phyloP scores from a whole-genome alignment of 2,329 filamentous ascomycete genomes.

The Emmonsiellopsis sp. region DNA sequence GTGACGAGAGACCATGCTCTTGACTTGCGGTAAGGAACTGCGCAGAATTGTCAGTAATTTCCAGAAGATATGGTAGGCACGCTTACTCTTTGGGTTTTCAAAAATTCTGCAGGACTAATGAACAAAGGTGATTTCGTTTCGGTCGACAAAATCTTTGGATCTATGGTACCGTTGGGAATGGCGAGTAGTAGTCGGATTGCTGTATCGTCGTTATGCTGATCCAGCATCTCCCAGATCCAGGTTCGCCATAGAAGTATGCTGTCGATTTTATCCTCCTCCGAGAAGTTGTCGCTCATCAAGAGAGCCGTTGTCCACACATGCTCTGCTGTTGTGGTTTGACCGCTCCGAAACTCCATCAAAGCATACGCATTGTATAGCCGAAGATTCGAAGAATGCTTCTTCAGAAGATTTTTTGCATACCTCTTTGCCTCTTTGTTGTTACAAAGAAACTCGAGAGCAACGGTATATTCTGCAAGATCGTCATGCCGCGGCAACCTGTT shows the following conservation, averaged over 20 bases:
- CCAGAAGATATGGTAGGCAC: constrained; percentile 2
- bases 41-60: constrained; percentile 41
- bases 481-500: constrained; percentile 34
- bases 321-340: constrained; percentile 48
- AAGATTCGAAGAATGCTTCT: constrained; percentile 53
- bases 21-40: constrained; percentile 46
- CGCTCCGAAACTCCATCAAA: constrained; percentile 55
- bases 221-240: constrained; percentile 61
- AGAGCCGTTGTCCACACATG: constrained; percentile 61
- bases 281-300: constrained; percentile 41
- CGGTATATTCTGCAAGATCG: constrained; percentile 55
- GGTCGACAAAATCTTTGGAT: constrained; percentile 20
- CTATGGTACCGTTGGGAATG: constrained; percentile 26
- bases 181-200: constrained; percentile 32
- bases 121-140: constrained; percentile 7
- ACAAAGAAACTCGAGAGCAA: constrained; percentile 56
- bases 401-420: constrained; percentile 64
- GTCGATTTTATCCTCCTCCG: constrained; percentile 25
- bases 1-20: constrained; percentile 47
- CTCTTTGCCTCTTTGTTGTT: constrained; percentile 53
- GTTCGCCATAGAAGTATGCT: constrained; percentile 45
- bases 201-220: constrained; percentile 24
- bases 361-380: constrained; percentile 72
- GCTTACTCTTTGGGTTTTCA: constrained; percentile 33
- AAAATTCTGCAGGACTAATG: constrained; percentile 23